phyloP scores from a whole-genome alignment of 805 yeast species.

The Starmerella vitae region DNA sequence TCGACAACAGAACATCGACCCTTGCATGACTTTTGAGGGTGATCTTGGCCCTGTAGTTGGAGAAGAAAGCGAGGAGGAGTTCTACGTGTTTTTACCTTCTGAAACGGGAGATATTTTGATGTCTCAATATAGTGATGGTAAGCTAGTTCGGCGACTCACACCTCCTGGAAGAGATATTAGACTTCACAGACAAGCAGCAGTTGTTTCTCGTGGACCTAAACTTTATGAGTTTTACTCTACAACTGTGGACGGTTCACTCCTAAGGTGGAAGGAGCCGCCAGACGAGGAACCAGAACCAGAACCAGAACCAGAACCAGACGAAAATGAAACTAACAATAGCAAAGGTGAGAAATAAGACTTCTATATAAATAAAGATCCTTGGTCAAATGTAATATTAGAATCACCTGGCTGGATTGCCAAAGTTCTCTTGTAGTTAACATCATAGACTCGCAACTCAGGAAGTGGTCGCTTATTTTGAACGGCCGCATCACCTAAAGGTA shows the following conservation, averaged over 20 bases:
- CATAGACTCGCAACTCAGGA: slow-evolving; percentile 55
- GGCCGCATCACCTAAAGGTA: slow-evolving; percentile 22
- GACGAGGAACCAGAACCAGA: background rate
- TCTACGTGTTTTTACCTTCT: slow-evolving; percentile 49
- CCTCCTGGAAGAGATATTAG: slow-evolving; percentile 18
- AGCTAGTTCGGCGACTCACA: slow-evolving; percentile 43
- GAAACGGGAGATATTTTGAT: slow-evolving; percentile 60
- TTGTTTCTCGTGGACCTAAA: slow-evolving; percentile 37
- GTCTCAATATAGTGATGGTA: slow-evolving; percentile 48
- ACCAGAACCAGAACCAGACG: background rate
- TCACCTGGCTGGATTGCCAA: slow-evolving; percentile 38
- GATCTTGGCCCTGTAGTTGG: slow-evolving; percentile 41
- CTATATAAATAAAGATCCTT: slow-evolving; percentile 15
- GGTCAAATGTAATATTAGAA: slow-evolving; percentile 8
- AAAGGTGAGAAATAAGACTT: background rate
- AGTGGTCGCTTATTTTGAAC: slow-evolving; percentile 27
- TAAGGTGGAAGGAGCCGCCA: slow-evolving; percentile 34
- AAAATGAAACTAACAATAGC: background rate
- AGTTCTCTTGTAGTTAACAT: slow-evolving; percentile 51
- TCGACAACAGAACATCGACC: slow-evolving; percentile 42
- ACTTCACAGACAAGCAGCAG: slow-evolving; percentile 36
- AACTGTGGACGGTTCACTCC: slow-evolving; percentile 52
- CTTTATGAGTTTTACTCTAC: slow-evolving; percentile 43
- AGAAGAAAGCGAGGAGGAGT: slow-evolving; percentile 1
- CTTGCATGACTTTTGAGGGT: slow-evolving; percentile 37